Conservation (phyloP, 495 filamentous ascomycete species). For the Aspergillus ellipticus region DNA sequence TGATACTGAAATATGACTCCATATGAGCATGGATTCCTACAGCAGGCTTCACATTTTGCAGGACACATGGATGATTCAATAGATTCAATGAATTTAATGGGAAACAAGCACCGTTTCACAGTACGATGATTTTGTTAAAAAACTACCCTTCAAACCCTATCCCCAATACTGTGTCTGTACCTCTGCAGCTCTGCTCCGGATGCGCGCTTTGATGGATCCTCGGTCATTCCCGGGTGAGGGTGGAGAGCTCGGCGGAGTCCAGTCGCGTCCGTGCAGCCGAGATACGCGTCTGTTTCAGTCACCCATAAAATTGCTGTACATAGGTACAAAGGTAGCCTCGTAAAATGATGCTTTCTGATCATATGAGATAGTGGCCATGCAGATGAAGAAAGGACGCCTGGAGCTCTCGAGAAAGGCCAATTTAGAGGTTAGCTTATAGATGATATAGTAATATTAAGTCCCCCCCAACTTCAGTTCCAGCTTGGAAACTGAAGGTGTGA, state of each 20-base stretch:
- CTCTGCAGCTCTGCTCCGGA: neutral
- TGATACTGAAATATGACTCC: neutral
- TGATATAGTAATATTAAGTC: too few species aligned
- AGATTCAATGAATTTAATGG: too few species aligned
- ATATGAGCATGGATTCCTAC: neutral
- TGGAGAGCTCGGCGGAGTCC: constrained; percentile 21
- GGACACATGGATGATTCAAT: neutral
- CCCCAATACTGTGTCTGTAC: neutral
- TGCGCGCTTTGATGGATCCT: constrained; percentile 10
- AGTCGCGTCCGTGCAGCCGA: constrained; percentile 39
- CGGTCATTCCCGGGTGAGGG: constrained; percentile 33
- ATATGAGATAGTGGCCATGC: too few species aligned
- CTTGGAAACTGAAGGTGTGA: too few species aligned
- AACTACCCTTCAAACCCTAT: too few species aligned
- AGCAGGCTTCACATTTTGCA: neutral
- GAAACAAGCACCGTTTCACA: neutral
- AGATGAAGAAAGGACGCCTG: too few species aligned
- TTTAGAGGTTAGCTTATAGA: too few species aligned
- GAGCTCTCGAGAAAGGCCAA: too few species aligned
- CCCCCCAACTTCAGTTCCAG: too few species aligned
- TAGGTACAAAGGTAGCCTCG: too few species aligned
- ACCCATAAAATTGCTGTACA: neutral
- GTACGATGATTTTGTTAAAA: neutral
- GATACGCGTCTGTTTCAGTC: constrained; percentile 44
- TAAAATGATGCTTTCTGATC: too few species aligned